Conservation (phyloP, 2,329 filamentous ascomycete species). For the Talaromyces piceae region DNA sequence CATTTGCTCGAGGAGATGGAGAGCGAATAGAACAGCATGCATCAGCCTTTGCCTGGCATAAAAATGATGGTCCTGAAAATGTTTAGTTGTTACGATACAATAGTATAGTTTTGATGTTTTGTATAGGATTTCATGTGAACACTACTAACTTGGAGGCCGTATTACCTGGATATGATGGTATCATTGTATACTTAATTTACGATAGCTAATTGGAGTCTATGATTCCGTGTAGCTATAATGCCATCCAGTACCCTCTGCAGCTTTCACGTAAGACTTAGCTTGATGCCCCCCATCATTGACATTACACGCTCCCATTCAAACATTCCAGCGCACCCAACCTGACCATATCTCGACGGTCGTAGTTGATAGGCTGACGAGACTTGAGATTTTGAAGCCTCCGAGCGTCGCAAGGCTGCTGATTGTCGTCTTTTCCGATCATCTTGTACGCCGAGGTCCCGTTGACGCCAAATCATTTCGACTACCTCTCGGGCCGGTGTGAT, state of each 20-base stretch:
- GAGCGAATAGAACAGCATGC: slow-evolving; percentile 1
- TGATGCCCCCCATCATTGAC: slow-evolving; percentile 19
- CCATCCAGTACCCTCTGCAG: too few relatives aligned
- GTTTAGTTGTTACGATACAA: not conserved
- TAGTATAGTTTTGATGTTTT: not conserved
- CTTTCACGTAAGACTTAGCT: slow-evolving; percentile 20
- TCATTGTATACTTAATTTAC: not conserved
- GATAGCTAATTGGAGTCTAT: not conserved
- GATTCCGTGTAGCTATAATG: too few relatives aligned
- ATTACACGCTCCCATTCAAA: slow-evolving; percentile 22
- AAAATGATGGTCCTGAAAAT: not conserved
- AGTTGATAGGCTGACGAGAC: not conserved
- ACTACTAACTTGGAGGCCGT: not conserved
- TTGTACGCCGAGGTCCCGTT: slow-evolving; percentile 17
- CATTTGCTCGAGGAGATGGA: not conserved
- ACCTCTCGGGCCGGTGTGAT: slow-evolving; percentile 20
- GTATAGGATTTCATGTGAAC: not conserved
- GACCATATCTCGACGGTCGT: not conserved
- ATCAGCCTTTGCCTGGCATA: not conserved
- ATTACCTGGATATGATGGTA: not conserved
- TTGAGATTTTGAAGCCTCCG: not conserved
- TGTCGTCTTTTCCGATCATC: slow-evolving; percentile 15
- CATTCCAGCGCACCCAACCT: not conserved
- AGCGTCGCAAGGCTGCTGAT: not conserved
- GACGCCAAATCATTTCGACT: slow-evolving; percentile 22